Evolutionary conservation across 495 filamentous ascomycete species (phyloP).

Genomic region (Penicillium silybi): DNA sequence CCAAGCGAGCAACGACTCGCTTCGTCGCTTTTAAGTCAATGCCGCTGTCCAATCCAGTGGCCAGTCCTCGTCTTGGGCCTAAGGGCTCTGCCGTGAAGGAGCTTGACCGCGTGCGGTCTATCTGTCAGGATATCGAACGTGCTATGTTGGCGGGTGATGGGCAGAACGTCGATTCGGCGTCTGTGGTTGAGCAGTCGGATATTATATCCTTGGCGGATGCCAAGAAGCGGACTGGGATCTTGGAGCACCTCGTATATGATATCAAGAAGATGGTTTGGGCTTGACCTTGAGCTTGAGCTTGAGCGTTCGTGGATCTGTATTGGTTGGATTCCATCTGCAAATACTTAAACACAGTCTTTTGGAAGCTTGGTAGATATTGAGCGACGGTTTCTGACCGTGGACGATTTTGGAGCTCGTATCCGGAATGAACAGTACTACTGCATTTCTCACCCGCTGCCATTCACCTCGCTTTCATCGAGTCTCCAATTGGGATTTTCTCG

Average conservation of each 20-base stretch:
- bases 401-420: too few species aligned
- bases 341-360: too few species aligned
- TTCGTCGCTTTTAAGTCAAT: conserved; percentile 57
- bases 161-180: conserved; percentile 16
- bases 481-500: too few species aligned
- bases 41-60: conserved; percentile 36
- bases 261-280: conserved; percentile 93
- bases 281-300: conserved; percentile 24
- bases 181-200: conserved; percentile 61
- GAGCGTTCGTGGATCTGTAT: too few species aligned
- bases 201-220: conserved; percentile 81
- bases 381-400: too few species aligned
- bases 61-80: conserved; percentile 22
- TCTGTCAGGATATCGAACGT: conserved; percentile 58
- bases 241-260: conserved; percentile 81
- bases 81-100: conserved; percentile 51
- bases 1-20: conserved; percentile 31
- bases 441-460: too few species aligned
- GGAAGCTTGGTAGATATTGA: too few species aligned
- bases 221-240: conserved; percentile 76
- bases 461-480: too few species aligned
- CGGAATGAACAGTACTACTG: too few species aligned
- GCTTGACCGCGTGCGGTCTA: conserved; percentile 61
- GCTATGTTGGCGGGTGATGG: conserved; percentile 33
- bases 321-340: too few species aligned